Percentiles rank a stretch among this genome's conserved stretches.
phyloP scores from a whole-genome alignment of 768 basidiomycete species.

The Cytidiella melzeri region DNA sequence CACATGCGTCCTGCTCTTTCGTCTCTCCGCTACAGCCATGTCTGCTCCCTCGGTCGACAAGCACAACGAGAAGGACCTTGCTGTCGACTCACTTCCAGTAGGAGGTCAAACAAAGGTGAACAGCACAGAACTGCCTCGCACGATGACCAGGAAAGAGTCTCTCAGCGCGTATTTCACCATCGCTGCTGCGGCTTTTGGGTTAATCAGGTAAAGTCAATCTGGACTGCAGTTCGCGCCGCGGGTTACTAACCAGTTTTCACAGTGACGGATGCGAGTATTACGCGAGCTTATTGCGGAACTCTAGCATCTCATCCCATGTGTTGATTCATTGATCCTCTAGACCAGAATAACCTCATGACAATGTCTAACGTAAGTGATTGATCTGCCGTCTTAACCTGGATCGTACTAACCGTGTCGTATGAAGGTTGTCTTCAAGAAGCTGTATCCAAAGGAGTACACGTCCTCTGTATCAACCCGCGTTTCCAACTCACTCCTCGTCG shows the following conservation, averaged over 20 bases:
- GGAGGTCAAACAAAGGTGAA: neutral
- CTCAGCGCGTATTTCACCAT: conserved; percentile 61
- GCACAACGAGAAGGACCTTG: neutral
- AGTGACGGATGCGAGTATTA: conserved; percentile 23
- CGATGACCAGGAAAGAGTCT: conserved; percentile 32
- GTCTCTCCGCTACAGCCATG: conserved; percentile 1
- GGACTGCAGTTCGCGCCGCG: neutral
- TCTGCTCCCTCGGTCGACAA: neutral
- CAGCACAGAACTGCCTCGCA: neutral
- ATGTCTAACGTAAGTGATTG: conserved; percentile 49
- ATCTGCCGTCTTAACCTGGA: no score
- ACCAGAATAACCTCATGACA: conserved; percentile 69
- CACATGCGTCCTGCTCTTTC: neutral
- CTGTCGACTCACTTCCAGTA: neutral
- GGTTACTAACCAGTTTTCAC: conserved; percentile 4
- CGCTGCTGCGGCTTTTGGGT: conserved; percentile 54
- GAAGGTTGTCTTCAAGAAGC: conserved; percentile 57
- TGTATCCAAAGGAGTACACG: conserved; percentile 62
- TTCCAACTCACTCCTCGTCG: conserved; percentile 65
- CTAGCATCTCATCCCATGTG: neutral
- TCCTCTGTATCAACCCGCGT: conserved; percentile 58
- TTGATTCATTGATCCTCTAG: conserved; percentile 26
- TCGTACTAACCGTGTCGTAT: no score
- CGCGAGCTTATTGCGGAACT: neutral
- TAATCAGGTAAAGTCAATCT: conserved; percentile 31